These are phyloP conservation scores for Mycena haematopus DNA, from an alignment of 768 basidiomycete genomes.

Conservation along the genomic window DNA sequence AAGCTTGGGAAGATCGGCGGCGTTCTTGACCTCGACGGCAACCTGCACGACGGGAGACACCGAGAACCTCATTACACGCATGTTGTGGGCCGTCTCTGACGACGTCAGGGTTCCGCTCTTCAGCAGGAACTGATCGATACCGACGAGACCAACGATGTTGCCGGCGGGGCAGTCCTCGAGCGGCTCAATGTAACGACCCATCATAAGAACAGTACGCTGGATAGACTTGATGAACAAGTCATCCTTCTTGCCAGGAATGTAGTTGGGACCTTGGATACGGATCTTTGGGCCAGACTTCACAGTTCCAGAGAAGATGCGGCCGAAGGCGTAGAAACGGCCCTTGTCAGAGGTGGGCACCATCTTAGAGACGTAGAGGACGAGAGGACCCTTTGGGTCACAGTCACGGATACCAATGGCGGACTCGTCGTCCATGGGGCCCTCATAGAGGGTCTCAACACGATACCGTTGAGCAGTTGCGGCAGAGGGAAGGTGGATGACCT, in stretches of 20 bases:
- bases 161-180: conserved; percentile 99
- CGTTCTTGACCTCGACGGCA: conserved; percentile 99
- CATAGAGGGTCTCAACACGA: conserved; percentile 99
- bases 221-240: conserved; percentile 98
- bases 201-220: conserved; percentile 99
- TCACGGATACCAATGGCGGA: conserved; percentile 98
- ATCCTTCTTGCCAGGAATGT: conserved; percentile 97
- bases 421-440: conserved; percentile 99
- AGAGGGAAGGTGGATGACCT: conserved; percentile 97
- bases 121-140: conserved; percentile 99
- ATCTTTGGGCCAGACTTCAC: conserved; percentile 97
- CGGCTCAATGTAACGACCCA: conserved; percentile 98
- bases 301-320: conserved; percentile 99
- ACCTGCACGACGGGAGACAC: conserved; percentile 99
- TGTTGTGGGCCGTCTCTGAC: conserved; percentile 99
- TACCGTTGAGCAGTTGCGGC: conserved; percentile 97
- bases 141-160: conserved; percentile 99
- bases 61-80: conserved; percentile 99
- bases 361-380: conserved; percentile 99
- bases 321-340: conserved; percentile 99
- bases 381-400: conserved; percentile 95
- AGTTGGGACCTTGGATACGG: conserved; percentile 99
- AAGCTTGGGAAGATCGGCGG: conserved; percentile 97
- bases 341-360: conserved; percentile 99
- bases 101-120: conserved; percentile 98